Evolutionary conservation across 768 basidiomycete species (phyloP).

Genomic region (Suillus placidus): DNA sequence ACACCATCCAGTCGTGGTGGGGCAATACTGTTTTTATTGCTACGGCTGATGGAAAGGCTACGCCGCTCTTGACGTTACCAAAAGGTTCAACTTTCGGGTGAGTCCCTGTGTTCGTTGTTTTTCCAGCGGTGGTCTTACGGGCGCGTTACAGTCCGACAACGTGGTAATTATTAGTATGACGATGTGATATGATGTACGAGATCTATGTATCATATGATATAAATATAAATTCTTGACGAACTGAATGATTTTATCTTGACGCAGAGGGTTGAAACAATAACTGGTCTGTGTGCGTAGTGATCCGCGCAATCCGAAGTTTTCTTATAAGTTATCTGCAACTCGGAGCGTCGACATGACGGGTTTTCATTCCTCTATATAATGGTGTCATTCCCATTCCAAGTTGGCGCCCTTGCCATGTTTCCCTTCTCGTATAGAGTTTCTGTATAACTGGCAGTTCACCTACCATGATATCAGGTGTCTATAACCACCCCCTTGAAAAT

Average conservation of each 20-base stretch:
- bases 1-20: constrained; percentile 67
- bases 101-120: constrained; percentile 7
- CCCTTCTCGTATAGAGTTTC: background rate
- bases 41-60: constrained; percentile 31
- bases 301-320: background rate
- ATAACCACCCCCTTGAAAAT: too few species aligned
- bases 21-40: constrained; percentile 52
- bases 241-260: background rate
- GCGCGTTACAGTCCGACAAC: background rate
- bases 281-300: background rate
- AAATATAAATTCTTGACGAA: background rate
- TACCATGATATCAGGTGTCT: too few species aligned
- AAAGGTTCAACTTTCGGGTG: constrained; percentile 31
- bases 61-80: constrained; percentile 17
- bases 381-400: background rate
- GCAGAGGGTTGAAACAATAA: background rate
- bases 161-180: background rate
- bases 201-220: background rate
- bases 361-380: background rate
- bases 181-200: background rate
- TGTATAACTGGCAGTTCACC: background rate
- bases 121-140: background rate
- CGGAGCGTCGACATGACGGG: background rate
- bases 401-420: background rate
- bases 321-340: background rate